Base-by-base conservation (phyloP, 1,284 basidiomycete species). In the Sphagnurus paluster region DNA sequence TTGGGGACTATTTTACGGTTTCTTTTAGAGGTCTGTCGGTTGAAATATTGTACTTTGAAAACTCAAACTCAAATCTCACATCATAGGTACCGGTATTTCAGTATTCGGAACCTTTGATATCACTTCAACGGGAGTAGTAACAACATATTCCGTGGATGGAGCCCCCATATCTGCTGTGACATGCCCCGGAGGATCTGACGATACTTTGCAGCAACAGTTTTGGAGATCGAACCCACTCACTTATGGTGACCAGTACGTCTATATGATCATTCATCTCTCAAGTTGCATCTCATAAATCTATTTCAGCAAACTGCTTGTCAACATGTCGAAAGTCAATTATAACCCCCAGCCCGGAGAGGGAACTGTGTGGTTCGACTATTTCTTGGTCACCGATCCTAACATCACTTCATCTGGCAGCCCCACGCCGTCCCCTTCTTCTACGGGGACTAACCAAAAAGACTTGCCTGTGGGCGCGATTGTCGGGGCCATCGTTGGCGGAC, bases 281-380 rank as follows among this genome's bases (percentile, higher is more conserved):
- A 14, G 39, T 20, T 10, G 42, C n/a, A 39, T 1, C 13, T 10
- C 19, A 9, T 35, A 10, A 2, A 16, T 16, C 33, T n/a, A 23
- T 11, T 3, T 23, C n/a, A 67, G 65, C 37, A 58, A 49, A 16
- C 40, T 68, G 11, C 49, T 44, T 10, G 61, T 66, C 17, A 66
- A 59, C 5, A 64, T 68, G 59, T 55, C 54, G 1, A 63, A 64
- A 48, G 52, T 65, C 1, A 66, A 63, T 36, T 25, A 16, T 5
- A 32, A 52, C n/a, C 28, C 48, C 13, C 42, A 52, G 32, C 48
- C 59, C 4, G 51, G 48, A 9, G 67, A 68, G 50, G 67, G 66
- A 3, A 68, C 67, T 2, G 54, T 69, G 14, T 69, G 65, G 64
- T 68, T 68, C 46, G 67, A 68, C 43, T 68, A 66, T 47, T 70